Evolutionary conservation across 306 rosid species (phyloP), one percentile per base, ranked within the genome.

Genomic region (Rosa persica): DNA sequence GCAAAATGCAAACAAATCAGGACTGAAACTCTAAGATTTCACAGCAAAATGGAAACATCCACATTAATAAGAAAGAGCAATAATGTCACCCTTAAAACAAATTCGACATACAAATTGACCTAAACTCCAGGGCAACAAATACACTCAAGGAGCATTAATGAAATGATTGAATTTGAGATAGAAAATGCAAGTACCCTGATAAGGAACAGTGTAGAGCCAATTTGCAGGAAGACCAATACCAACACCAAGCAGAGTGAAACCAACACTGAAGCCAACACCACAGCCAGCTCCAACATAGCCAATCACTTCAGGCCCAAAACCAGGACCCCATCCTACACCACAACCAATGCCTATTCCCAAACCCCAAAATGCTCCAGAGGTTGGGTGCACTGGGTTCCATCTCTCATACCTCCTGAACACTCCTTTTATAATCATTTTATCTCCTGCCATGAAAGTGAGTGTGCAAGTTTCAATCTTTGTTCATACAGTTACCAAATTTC

Each of bases 281-380:
- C 98, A 94, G 64, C 98, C 98, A 76, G 98, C 89, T 76, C 98
- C 98, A 78, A 94, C 98, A 82, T 90, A 89, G 19, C 97, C 97
- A 54, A 94, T 38, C 60, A 90, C 98, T 71, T 94, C 97, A 85
- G 98, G 95, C 66, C 98, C 98, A 88, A 94, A 94, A 48, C 98
- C 98, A 78, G 98, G 98, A 74, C 98, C 98, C 98, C 98, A 94
- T 81, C 98, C 98, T 61, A 94, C 86, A 19, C 98, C 98, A 85
- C 98, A 94, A 67, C 98, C 98, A 70, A 92, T 65, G 34, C 98
- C 98, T 67, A 94, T 75, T 67, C 98, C 98, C 95, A 94, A 88
- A 34, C 98, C 98, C 94, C 93, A 92, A 83, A 94, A 94, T 61
- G 98, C 91, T 27, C 98, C 98, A 78, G 77, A 69, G 43, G 97